A percentile compares a stretch with the other conserved stretches of the same genome.
Evolutionary conservation across 192 early-diverging fungal species (phyloP).

Genomic region (Mortierella antarctica): DNA sequence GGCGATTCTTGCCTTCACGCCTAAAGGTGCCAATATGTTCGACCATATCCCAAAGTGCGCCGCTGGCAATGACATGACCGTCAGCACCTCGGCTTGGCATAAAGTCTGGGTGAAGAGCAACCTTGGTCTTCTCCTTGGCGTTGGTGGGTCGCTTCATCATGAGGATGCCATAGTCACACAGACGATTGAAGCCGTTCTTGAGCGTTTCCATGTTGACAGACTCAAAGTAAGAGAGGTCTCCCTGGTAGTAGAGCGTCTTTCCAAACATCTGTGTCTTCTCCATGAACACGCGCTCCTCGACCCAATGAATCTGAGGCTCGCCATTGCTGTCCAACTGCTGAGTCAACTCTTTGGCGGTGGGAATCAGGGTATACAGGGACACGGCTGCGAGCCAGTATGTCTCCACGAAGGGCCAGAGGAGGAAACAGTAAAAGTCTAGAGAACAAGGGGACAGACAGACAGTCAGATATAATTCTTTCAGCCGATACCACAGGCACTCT

Average conservation of each 20-base stretch:
- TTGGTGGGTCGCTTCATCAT: conserved; percentile 59
- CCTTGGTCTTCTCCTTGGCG: conserved; percentile 56
- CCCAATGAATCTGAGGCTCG: conserved; percentile 65
- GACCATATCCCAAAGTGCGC: conserved; percentile 81
- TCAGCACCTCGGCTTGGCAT: conserved; percentile 56
- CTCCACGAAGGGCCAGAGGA: conserved; percentile 91
- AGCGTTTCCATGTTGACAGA: conserved; percentile 88
- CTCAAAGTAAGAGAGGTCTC: conserved; percentile 79
- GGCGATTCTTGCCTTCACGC: conserved; percentile 86
- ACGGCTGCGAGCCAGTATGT: conserved; percentile 86
- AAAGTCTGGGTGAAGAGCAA: conserved; percentile 60
- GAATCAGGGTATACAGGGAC: conserved; percentile 54
- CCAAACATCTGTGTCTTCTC: conserved; percentile 79
- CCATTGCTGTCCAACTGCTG: conserved; percentile 21
- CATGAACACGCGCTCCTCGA: conserved; percentile 77
- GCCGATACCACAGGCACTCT: neutral
- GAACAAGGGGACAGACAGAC: neutral
- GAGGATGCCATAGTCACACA: conserved; percentile 76
- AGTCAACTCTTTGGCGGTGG: conserved; percentile 1
- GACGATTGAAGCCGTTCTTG: conserved; percentile 78
- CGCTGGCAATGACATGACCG: conserved; percentile 63
- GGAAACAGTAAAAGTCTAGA: conserved; percentile 83
- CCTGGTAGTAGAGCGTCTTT: conserved; percentile 88
- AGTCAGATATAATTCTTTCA: neutral
- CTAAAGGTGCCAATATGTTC: conserved; percentile 82